phyloP scores from a whole-genome alignment of 1,284 basidiomycete species.

The Ceratobasidium sp. region DNA sequence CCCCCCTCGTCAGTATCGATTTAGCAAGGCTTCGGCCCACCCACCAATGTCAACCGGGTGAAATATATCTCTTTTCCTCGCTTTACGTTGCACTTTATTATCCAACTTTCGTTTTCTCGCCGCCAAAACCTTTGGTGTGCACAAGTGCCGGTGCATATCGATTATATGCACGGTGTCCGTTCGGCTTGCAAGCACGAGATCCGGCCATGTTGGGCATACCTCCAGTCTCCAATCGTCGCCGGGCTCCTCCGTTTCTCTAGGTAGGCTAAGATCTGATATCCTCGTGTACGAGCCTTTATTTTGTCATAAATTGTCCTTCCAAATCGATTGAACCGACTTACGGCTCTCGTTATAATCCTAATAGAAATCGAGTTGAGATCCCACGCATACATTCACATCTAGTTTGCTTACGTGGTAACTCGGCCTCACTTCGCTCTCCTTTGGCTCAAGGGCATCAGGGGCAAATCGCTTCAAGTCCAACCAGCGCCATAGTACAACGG shows the following conservation, averaged over 20 bases:
- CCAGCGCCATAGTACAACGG: slow-evolving; percentile 21
- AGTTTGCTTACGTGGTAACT: slow-evolving; percentile 21
- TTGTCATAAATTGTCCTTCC: neutral
- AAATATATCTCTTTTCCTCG: neutral
- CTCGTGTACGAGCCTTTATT: slow-evolving; percentile 15
- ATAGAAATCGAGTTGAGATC: neutral
- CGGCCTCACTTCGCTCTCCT: slow-evolving; percentile 21
- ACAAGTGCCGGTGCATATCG: slow-evolving; percentile 10
- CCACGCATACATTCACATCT: slow-evolving; percentile 8
- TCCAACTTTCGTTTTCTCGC: neutral
- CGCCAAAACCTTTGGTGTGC: slow-evolving; percentile 3
- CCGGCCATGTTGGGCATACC: neutral
- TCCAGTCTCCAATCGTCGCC: slow-evolving; percentile 5
- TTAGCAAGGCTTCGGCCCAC: neutral
- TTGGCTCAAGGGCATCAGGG: slow-evolving; percentile 12
- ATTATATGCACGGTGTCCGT: slow-evolving; percentile 24
- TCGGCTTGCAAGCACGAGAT: slow-evolving; percentile 16
- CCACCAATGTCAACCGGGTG: neutral
- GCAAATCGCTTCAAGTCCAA: slow-evolving; percentile 25
- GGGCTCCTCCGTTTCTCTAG: neutral
- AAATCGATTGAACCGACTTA: neutral
- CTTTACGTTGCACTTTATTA: neutral
- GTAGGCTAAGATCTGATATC: neutral
- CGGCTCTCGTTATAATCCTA: slow-evolving; percentile 41
- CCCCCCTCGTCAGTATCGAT: neutral